Conservation (phyloP, 2,329 filamentous ascomycete genomes). For the Botrytis fragariae region DNA sequence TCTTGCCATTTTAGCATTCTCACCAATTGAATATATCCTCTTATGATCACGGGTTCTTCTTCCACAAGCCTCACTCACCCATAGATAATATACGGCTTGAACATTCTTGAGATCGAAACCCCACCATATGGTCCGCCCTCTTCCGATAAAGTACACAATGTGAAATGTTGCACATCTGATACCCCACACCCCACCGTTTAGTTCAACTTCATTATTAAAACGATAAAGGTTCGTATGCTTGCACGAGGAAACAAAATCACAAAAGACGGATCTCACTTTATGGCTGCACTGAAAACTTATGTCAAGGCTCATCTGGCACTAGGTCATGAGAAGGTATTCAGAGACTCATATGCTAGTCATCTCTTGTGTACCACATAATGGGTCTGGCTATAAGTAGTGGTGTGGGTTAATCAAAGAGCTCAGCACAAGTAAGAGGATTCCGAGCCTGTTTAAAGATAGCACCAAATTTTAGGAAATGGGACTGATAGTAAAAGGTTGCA, state of each 20-base stretch:
- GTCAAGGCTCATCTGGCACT: slow-evolving; percentile 43
- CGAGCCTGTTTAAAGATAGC: neutral
- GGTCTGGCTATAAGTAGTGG: neutral
- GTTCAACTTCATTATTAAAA: neutral
- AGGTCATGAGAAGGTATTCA: slow-evolving; percentile 38
- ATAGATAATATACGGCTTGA: neutral
- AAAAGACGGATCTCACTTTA: slow-evolving; percentile 38
- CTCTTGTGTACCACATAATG: neutral
- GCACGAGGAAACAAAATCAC: slow-evolving; percentile 28
- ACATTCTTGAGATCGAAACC: neutral
- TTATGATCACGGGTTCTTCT: neutral
- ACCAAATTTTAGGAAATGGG: neutral
- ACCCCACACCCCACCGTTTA: neutral
- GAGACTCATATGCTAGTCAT: neutral
- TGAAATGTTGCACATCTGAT: neutral
- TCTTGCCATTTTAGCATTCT: neutral
- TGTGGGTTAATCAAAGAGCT: neutral
- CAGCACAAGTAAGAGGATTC: neutral
- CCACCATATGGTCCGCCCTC: neutral
- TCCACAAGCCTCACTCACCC: neutral
- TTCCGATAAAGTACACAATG: neutral
- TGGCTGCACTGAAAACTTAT: slow-evolving; percentile 41
- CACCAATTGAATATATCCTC: neutral
- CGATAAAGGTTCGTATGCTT: slow-evolving; percentile 26
- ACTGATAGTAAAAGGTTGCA: neutral